Evolutionary conservation across 208 protist species (phyloP).

Genomic region (Herpetomonas samuelpessoai): DNA sequence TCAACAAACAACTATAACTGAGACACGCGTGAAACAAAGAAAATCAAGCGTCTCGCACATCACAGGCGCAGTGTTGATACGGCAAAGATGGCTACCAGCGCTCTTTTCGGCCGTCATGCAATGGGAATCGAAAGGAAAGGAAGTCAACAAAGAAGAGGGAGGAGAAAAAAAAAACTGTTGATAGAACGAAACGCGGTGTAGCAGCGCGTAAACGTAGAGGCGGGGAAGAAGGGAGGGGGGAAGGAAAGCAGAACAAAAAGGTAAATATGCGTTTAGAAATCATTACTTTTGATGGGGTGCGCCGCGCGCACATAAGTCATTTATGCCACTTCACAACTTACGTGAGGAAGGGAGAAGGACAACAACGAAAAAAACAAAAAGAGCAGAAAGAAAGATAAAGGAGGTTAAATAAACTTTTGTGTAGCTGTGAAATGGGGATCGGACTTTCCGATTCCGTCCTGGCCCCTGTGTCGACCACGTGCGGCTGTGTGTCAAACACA

Average conservation of each 20-base stretch:
- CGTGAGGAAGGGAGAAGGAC: background rate
- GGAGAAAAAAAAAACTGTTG: too few species aligned
- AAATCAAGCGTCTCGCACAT: too few species aligned
- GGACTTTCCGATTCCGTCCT: background rate
- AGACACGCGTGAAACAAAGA: too few species aligned
- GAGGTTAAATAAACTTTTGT: background rate
- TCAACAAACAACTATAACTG: too few species aligned
- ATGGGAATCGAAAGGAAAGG: background rate
- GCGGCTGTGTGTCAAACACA: background rate
- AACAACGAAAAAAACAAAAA: background rate
- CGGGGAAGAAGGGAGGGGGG: background rate
- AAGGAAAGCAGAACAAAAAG: background rate
- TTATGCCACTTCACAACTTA: background rate
- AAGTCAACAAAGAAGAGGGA: background rate
- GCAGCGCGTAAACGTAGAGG: too few species aligned
- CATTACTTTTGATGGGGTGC: background rate
- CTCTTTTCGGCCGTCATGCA: too few species aligned
- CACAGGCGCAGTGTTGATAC: too few species aligned
- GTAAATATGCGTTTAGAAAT: background rate
- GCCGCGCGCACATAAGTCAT: background rate
- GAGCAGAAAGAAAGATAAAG: constrained; percentile 4
- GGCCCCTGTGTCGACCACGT: background rate
- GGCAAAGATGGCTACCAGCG: too few species aligned
- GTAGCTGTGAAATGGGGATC: background rate
- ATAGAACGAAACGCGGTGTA: too few species aligned